Conservation (phyloP, 2,329 filamentous ascomycete genomes). For the Aaosphaeria arxii region DNA sequence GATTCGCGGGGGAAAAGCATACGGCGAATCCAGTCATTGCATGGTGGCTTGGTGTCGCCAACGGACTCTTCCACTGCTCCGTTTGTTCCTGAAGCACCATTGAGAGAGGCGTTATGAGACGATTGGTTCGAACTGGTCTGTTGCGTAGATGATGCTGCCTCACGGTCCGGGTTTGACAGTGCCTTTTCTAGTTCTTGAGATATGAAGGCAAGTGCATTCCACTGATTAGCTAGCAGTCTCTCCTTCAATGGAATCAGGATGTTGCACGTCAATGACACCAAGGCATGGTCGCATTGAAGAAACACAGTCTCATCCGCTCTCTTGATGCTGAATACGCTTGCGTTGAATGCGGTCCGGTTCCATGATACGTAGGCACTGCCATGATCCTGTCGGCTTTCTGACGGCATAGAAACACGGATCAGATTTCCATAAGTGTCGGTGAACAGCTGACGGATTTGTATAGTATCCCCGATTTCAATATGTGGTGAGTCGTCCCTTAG, state of each 20-base stretch:
- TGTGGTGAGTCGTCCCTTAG: conserved; percentile 29
- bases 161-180: not conserved
- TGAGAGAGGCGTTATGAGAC: not conserved
- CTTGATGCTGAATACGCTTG: conserved; percentile 19
- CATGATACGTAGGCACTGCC: conserved; percentile 6
- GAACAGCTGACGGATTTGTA: conserved; percentile 30
- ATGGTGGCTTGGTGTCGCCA: conserved; percentile 2
- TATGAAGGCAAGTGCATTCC: conserved; percentile 8
- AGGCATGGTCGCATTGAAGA: conserved; percentile 14
- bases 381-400: not conserved
- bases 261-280: conserved; percentile 12
- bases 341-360: conserved; percentile 18
- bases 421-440: conserved; percentile 13
- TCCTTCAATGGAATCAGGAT: conserved; percentile 20
- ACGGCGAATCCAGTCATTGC: conserved; percentile 28
- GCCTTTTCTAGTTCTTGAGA: not conserved
- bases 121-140: too few species aligned
- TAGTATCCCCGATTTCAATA: conserved; percentile 27
- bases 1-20: conserved; percentile 44
- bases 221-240: conserved; percentile 5
- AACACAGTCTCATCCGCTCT: conserved; percentile 20
- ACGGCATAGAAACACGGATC: conserved; percentile 1
- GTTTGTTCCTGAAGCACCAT: not conserved
- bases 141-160: too few species aligned
- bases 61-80: not conserved